phyloP scores from a whole-genome alignment of 805 yeast species.

The Starmera quercuum region DNA sequence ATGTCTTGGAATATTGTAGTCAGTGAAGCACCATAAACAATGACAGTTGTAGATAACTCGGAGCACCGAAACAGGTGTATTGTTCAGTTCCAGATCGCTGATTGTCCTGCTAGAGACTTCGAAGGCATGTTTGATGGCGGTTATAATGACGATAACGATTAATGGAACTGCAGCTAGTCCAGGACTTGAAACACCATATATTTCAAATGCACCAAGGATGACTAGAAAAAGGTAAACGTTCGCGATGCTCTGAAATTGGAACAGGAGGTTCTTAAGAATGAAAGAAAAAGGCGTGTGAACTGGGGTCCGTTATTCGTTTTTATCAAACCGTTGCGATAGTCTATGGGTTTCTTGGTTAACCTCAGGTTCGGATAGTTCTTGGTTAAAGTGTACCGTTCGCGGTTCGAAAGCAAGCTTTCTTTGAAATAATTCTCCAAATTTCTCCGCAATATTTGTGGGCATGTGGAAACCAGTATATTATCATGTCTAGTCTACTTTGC shows the following conservation, averaged over 20 bases:
- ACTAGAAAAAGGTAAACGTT: conserved; percentile 74
- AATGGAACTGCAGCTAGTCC: conserved; percentile 71
- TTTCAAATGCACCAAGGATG: conserved; percentile 68
- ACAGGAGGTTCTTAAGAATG: conserved; percentile 72
- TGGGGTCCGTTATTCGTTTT: conserved; percentile 85
- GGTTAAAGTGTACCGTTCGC: conserved; percentile 3
- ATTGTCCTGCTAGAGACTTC: conserved; percentile 74
- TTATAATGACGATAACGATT: conserved; percentile 65
- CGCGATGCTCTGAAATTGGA: conserved; percentile 85
- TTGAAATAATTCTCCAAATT: neutral
- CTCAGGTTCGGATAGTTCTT: conserved; percentile 1
- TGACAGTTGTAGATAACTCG: conserved; percentile 49
- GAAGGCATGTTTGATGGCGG: conserved; percentile 73
- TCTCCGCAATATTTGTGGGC: neutral
- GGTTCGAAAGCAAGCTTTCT: neutral
- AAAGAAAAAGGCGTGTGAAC: conserved; percentile 90
- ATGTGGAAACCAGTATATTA: neutral
- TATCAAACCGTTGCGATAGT: conserved; percentile 3
- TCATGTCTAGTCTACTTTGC: neutral
- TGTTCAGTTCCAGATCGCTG: conserved; percentile 66
- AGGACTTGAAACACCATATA: conserved; percentile 78
- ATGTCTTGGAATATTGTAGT: conserved; percentile 37
- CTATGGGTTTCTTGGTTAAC: conserved; percentile 3
- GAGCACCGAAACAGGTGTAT: conserved; percentile 60
- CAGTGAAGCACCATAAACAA: conserved; percentile 75